These are phyloP conservation scores for Breynia disticha DNA, from an alignment of 441 rosid species.

Conservation along the genomic window DNA sequence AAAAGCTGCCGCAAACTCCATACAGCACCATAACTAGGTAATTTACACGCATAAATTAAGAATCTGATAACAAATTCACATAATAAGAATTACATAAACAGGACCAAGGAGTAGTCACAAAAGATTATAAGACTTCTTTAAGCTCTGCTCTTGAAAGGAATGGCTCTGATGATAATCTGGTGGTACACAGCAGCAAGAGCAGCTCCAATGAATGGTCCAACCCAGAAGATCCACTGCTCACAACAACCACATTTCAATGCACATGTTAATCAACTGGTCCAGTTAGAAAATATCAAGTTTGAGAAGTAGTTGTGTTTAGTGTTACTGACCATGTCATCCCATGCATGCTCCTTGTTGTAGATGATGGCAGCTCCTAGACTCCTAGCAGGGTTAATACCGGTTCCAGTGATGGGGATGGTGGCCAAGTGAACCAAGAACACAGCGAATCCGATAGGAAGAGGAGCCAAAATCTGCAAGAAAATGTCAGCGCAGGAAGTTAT, in stretches of 20 bases:
- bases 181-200: slow-evolving; percentile 89
- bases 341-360: slow-evolving; percentile 50
- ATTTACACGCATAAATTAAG: slow-evolving; percentile 30
- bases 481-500: too few species aligned
- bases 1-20: slow-evolving; percentile 11
- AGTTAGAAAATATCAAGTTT: background rate
- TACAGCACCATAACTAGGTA: slow-evolving; percentile 7
- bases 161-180: slow-evolving; percentile 78
- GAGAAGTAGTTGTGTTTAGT: background rate
- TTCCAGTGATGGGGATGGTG: slow-evolving; percentile 79
- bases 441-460: slow-evolving; percentile 83
- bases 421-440: slow-evolving; percentile 89
- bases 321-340: slow-evolving; percentile 61
- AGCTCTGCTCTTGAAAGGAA: slow-evolving; percentile 65
- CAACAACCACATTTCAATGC: background rate
- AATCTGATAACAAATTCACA: slow-evolving; percentile 18
- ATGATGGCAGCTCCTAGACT: slow-evolving; percentile 88
- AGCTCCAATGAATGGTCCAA: slow-evolving; percentile 90
- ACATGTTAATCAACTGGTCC: background rate
- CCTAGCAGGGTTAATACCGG: slow-evolving; percentile 87
- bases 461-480: slow-evolving; percentile 60
- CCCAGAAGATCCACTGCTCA: slow-evolving; percentile 90
- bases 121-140: slow-evolving; percentile 9
- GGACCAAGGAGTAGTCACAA: background rate
- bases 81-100: background rate